Evolutionary conservation across 163 green algal genomes (phyloP), one percentile per base, ranked within the genome.

Genomic region (Smithsoniella earleae): DNA sequence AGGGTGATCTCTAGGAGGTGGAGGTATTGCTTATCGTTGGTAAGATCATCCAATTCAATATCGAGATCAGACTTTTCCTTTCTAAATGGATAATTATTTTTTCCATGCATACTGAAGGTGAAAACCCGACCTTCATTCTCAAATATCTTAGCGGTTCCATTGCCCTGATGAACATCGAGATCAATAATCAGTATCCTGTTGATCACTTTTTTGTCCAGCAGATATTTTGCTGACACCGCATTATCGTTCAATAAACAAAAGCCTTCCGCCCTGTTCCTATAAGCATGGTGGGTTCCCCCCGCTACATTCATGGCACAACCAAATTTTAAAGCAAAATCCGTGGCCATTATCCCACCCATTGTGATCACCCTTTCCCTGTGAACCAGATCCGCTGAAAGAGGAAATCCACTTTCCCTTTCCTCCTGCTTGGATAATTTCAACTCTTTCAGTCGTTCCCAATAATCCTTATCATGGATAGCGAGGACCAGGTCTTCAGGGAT

Each of bases 11-110:
- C 18, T 33, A 88, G 77, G 30, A 82, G 18, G 13, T 4, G 52
- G 20, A 90, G 44, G 77, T 87, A 90, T 49, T 80, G 38, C 6
- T 77, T 74, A 34, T 87, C 84, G 1, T 52, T 37, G n/a, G 79
- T 84, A 36, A 75, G 75, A 64, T 90, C 85, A 0, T 66, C 65
- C 27, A 90, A 73, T 3, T 81, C 77, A 2, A 91, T 45, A 46
- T 90, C 86, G 63, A 88, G 78, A 49, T 81, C 85, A 5, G 2
- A 44, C 66, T 77, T 81, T 3, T 81, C 79, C 1, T 76, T 86
- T 62, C 82, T 84, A 78, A 78, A 88, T 8, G 85, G 85, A 66
- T 89, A 90, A 75, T 90, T 87, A 31, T 80, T 85, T 22, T 81
- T 66, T 3, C 74, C 31, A 13, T 87, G 82, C 74, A 89, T 84